These are phyloP conservation scores for Trametes polyzona DNA, from an alignment of 1,284 basidiomycete species.

Conservation along the genomic window DNA sequence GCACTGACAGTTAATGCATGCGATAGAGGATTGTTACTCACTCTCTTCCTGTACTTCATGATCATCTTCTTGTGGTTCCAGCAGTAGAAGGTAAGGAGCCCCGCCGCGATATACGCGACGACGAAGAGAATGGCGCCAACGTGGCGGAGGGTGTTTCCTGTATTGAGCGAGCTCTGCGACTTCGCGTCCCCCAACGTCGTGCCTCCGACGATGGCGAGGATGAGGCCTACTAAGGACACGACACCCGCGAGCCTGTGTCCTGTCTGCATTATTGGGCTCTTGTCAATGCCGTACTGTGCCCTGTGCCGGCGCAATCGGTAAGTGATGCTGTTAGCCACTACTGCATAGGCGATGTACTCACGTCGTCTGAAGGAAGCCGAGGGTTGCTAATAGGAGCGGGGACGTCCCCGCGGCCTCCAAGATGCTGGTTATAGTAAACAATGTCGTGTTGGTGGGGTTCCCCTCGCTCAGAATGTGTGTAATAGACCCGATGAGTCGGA, in stretches of 20 bases:
- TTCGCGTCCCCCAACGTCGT: conserved; percentile 18
- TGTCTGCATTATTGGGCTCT: conserved; percentile 24
- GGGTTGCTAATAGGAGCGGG: conserved; percentile 54
- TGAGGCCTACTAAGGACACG: conserved; percentile 47
- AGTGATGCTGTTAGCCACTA: background rate
- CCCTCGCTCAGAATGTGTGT: conserved; percentile 57
- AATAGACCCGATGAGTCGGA: conserved; percentile 59
- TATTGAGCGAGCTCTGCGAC: conserved; percentile 16
- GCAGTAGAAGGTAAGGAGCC: conserved; percentile 46
- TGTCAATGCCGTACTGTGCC: conserved; percentile 26
- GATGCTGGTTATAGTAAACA: conserved; percentile 55
- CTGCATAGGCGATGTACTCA: conserved; percentile 39
- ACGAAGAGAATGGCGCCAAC: conserved; percentile 54
- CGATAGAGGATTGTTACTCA: conserved; percentile 19
- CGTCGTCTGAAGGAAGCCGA: conserved; percentile 66
- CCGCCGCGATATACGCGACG: conserved; percentile 48
- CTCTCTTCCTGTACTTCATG: conserved; percentile 54
- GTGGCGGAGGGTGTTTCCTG: conserved; percentile 45
- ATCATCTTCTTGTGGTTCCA: conserved; percentile 53
- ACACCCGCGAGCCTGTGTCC: conserved; percentile 44
- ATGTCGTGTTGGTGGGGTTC: conserved; percentile 40
- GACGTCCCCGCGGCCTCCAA: conserved; percentile 60
- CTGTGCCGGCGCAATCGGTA: conserved; percentile 21
- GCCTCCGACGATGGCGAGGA: conserved; percentile 55
- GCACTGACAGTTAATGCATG: background rate